Conservation (phyloP, 1,284 basidiomycete species). For the Ustilago vetiveriae region DNA sequence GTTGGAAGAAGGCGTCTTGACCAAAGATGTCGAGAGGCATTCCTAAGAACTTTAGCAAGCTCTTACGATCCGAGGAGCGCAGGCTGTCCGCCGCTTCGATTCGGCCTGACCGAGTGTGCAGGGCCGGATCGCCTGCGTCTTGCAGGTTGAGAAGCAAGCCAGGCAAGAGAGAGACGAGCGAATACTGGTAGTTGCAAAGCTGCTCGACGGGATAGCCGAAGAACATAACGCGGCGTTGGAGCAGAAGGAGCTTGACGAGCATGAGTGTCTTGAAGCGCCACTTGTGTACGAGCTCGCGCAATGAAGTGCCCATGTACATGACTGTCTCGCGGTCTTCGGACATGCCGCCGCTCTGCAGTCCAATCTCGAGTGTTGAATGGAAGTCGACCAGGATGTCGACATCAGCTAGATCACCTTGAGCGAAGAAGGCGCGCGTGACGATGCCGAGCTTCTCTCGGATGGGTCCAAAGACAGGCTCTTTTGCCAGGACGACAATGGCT, state of each 20-base stretch:
- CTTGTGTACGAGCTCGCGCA: slow-evolving; percentile 90
- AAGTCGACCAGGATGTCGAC: slow-evolving; percentile 65
- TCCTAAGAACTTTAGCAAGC: slow-evolving; percentile 89
- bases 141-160: slow-evolving; percentile 85
- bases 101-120: slow-evolving; percentile 70
- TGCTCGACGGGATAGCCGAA: slow-evolving; percentile 96
- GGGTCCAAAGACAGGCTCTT: slow-evolving; percentile 66
- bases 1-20: slow-evolving; percentile 90
- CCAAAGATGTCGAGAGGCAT: slow-evolving; percentile 78
- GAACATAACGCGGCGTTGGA: slow-evolving; percentile 86
- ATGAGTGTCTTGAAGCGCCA: slow-evolving; percentile 93
- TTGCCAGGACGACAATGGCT: slow-evolving; percentile 91
- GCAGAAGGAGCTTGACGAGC: slow-evolving; percentile 90
- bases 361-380: slow-evolving; percentile 63
- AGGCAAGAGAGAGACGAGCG: slow-evolving; percentile 72
- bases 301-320: slow-evolving; percentile 88
- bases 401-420: slow-evolving; percentile 63
- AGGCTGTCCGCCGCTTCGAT: slow-evolving; percentile 72
- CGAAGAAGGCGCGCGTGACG: slow-evolving; percentile 74
- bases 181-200: slow-evolving; percentile 97
- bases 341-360: slow-evolving; percentile 50
- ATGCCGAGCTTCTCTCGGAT: slow-evolving; percentile 90
- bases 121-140: slow-evolving; percentile 88
- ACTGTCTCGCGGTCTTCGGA: slow-evolving; percentile 49
- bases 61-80: slow-evolving; percentile 87